Conservation (phyloP, 441 rosid genomes). For the Gossypium gossypioides region DNA sequence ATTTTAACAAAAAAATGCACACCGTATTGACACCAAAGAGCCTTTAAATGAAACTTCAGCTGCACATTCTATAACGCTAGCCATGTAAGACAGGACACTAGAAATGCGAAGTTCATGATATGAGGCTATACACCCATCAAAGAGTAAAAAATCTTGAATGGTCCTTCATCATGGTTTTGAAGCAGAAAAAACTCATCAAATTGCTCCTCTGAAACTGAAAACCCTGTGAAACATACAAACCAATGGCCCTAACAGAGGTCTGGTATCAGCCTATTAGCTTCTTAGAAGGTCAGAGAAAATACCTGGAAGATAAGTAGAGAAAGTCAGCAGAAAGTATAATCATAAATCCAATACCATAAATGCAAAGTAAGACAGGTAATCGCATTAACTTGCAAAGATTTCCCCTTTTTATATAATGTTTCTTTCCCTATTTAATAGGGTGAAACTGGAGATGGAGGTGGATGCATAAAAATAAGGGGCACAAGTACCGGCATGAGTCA, state of each 20-base stretch:
- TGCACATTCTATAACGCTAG: slow-evolving; percentile 11
- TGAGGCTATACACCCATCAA: slow-evolving; percentile 15
- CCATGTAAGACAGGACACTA: slow-evolving; percentile 2
- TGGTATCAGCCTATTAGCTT: slow-evolving; percentile 85
- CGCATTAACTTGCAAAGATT: slow-evolving; percentile 3
- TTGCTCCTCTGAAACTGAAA: slow-evolving; percentile 34
- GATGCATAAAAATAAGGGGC: not conserved
- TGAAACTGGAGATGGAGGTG: not conserved
- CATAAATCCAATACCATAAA: slow-evolving; percentile 1
- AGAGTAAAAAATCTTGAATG: slow-evolving; percentile 6
- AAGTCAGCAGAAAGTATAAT: slow-evolving; percentile 42
- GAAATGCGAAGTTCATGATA: not conserved
- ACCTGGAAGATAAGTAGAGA: slow-evolving; percentile 79
- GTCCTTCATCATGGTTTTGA: slow-evolving; percentile 26
- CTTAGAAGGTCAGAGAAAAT: slow-evolving; percentile 95
- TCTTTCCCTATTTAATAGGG: not conserved
- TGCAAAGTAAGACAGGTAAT: not conserved
- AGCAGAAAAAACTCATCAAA: slow-evolving; percentile 25
- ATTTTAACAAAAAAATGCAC: not conserved
- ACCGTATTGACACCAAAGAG: not conserved
- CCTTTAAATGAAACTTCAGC: not conserved
- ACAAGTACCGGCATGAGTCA: not conserved
- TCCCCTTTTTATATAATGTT: not conserved
- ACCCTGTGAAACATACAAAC: slow-evolving; percentile 93
- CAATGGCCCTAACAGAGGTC: slow-evolving; percentile 81